Percentiles rank a stretch among this genome's conserved stretches.
Conservation (phyloP, 345 rosid species). For the Arabidopsis suecica region DNA sequence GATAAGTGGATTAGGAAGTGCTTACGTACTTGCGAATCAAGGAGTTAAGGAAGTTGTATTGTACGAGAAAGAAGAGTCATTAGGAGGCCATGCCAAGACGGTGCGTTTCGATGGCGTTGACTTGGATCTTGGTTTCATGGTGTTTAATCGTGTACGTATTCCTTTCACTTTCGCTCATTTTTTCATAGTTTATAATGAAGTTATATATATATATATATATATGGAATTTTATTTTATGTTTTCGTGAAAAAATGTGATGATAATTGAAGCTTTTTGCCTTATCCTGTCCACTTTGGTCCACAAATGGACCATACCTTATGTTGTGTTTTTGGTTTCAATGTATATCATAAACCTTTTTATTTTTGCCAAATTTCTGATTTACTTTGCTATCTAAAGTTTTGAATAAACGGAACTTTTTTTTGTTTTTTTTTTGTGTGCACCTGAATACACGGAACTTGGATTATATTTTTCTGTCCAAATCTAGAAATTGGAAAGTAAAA, state of each 20-base stretch:
- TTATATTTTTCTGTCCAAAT: neutral
- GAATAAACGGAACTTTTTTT: no score
- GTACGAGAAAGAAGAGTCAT: conserved; percentile 61
- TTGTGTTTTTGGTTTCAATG: neutral
- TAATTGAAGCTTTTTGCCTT: conserved; percentile 33
- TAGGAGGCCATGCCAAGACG: conserved; percentile 78
- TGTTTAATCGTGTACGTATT: conserved; percentile 63
- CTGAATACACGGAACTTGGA: neutral
- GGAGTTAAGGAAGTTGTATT: conserved; percentile 55
- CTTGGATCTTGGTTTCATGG: conserved; percentile 79
- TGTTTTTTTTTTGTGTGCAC: no score
- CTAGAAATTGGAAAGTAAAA: neutral
- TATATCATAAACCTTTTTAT: neutral
- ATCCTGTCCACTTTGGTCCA: conserved; percentile 8
- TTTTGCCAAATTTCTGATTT: neutral
- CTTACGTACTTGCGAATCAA: conserved; percentile 54
- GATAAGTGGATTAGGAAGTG: conserved; percentile 66
- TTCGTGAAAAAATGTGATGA: conserved; percentile 29
- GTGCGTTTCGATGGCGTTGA: conserved; percentile 57
- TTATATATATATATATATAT: neutral
- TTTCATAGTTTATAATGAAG: neutral
- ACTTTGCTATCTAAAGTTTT: neutral
- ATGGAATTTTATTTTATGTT: neutral
- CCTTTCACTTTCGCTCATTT: neutral
- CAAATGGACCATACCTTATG: conserved; percentile 30